Evolutionary conservation across 164 flowering plant genomes (phyloP), one percentile per base, ranked within the genome.

Genomic region (Houttuynia cordata): DNA sequence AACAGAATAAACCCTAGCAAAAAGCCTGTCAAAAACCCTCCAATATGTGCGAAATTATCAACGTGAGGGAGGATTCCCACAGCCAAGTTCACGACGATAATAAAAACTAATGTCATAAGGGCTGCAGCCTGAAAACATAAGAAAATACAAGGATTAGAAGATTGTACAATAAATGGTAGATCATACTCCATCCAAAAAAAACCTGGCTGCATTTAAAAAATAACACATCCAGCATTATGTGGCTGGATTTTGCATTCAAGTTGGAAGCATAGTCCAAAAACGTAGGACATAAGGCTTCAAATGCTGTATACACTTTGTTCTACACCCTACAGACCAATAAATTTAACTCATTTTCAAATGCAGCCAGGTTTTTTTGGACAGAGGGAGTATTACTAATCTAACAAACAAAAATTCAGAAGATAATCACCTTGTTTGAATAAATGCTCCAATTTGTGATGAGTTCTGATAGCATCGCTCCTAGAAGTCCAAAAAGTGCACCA

Each of bases 401-500:
- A 13, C 14, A 54, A 17, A 24, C n/a, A 30, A n/a, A n/a, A n/a
- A n/a, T 5, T 22, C 13, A 54, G 24, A 45, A 25, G 56, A 17
- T 4, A 13, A 64, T 65, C 49, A 83, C 97, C 84, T 81, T 84
- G 80, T 86, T 84, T 21, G 87, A 61, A 62, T 90, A 85, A 10
- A 87, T 73, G 23, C 73, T 71, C 95, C 92, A 87, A 64, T 90
- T 90, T n/a, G 92, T 86, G 20, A 86, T 39, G 21, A 91, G 82
- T 70, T 87, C 97, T 5, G 96, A 83, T 25, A 91, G 85, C 97
- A 86, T 87, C 40, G 96, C 91, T 60, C 97, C 96, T 53, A 91
- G 83, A 63, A 91, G 89, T 21, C 93, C 97, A 71, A 91, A 91
- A 25, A 91, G 81, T 30, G 96, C 92, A 62, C 97, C 95, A 60